phyloP scores from a whole-genome alignment of 495 filamentous ascomycete genomes.

The Baudoinia panamericana region DNA sequence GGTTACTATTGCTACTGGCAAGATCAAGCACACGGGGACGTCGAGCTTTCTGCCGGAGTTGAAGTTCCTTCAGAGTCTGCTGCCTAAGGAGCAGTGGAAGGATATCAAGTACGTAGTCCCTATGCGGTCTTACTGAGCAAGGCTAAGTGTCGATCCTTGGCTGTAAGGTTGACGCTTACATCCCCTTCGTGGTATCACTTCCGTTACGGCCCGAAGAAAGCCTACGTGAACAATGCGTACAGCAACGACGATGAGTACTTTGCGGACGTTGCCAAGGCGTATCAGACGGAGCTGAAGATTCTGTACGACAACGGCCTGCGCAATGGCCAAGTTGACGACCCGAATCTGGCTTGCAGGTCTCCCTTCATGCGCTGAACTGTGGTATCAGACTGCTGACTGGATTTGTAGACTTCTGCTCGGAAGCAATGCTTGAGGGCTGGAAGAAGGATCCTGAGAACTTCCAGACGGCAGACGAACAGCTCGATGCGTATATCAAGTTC shows the following conservation, averaged over 20 bases:
- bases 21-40: constrained; percentile 26
- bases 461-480: constrained; percentile 48
- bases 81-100: constrained; percentile 26
- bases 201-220: constrained; percentile 23
- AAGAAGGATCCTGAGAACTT: constrained; percentile 41
- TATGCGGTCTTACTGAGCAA: too few species aligned
- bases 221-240: constrained; percentile 26
- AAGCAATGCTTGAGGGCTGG: constrained; percentile 48
- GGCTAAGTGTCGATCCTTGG: too few species aligned
- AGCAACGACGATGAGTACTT: constrained; percentile 29
- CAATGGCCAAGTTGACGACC: constrained; percentile 24
- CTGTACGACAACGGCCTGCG: constrained; percentile 21
- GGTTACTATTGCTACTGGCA: constrained; percentile 27
- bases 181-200: constrained; percentile 28
- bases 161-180: constrained; percentile 27
- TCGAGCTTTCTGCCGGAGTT: constrained; percentile 25
- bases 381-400: not conserved
- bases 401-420: constrained; percentile 43
- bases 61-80: constrained; percentile 26
- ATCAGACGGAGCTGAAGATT: constrained; percentile 25
- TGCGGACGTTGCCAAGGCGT: constrained; percentile 28
- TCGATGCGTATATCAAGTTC: constrained; percentile 60
- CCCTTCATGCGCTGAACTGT: not conserved
- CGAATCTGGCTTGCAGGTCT: constrained; percentile 23
- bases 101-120: too few species aligned